A percentile compares a stretch with the other conserved stretches of the same genome.
These are phyloP conservation scores for Sherardia arvensis DNA, from an alignment of 257 asterid species.

Conservation along the genomic window DNA sequence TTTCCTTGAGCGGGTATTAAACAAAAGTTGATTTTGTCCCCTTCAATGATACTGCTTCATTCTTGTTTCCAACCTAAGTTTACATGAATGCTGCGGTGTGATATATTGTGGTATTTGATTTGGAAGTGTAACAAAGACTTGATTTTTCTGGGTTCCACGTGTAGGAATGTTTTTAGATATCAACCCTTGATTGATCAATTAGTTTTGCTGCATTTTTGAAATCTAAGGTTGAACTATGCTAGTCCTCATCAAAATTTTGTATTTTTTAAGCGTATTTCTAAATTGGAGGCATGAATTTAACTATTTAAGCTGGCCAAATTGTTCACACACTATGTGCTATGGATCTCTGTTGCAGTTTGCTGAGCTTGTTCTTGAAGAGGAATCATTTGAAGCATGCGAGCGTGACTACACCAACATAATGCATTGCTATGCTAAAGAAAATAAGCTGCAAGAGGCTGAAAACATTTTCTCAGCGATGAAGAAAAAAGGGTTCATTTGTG, in stretches of 20 bases:
- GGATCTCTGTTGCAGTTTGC: conserved; percentile 36
- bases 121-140: background rate
- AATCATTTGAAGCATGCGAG: conserved; percentile 66
- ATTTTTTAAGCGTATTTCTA: background rate
- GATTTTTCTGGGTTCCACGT: background rate
- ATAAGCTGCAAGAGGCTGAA: conserved; percentile 61
- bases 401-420: conserved; percentile 85
- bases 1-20: no score
- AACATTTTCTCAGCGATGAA: conserved; percentile 47
- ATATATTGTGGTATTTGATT: no score
- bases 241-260: background rate
- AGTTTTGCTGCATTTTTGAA: background rate
- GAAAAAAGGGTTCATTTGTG: conserved; percentile 51
- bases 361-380: conserved; percentile 54
- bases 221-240: background rate
- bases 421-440: conserved; percentile 49
- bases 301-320: conserved; percentile 1
- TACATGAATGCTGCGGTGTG: background rate
- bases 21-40: background rate
- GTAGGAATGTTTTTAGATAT: no score
- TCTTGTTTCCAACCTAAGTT: background rate
- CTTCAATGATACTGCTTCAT: background rate
- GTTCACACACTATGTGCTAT: conserved; percentile 4
- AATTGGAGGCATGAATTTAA: background rate
- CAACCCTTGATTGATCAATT: background rate